Conservation (phyloP, 176 grass and related monocot genomes). For the Dactylis glomerata region DNA sequence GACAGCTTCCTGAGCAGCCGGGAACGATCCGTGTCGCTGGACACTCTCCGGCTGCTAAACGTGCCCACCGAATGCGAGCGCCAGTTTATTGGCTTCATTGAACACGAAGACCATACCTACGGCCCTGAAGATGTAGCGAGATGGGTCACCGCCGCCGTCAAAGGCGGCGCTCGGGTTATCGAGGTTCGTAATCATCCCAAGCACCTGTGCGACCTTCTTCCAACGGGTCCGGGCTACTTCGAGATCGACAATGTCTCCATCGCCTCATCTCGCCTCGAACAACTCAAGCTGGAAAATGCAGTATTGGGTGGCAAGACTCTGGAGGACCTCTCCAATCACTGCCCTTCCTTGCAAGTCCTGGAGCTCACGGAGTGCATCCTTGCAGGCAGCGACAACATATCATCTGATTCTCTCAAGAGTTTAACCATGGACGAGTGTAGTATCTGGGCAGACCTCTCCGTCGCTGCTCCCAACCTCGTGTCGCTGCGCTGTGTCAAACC, state of each 20-base stretch:
- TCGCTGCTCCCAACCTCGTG: neutral
- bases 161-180: neutral
- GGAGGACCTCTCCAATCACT: neutral
- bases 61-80: neutral
- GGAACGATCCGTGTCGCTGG: neutral
- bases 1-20: neutral
- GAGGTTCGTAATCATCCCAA: neutral
- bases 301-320: neutral
- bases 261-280: neutral
- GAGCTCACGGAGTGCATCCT: neutral
- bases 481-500: neutral
- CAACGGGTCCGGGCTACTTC: too few relatives aligned
- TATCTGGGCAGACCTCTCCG: neutral
- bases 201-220: too few relatives aligned
- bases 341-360: neutral
- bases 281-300: neutral
- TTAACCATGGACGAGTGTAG: neutral
- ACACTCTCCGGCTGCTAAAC: neutral
- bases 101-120: neutral
- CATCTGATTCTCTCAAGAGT: neutral
- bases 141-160: neutral
- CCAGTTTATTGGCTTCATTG: neutral
- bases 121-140: neutral
- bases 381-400: neutral
- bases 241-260: neutral